Conservation (phyloP, 495 filamentous ascomycete species). For the Daldinia childiae region DNA sequence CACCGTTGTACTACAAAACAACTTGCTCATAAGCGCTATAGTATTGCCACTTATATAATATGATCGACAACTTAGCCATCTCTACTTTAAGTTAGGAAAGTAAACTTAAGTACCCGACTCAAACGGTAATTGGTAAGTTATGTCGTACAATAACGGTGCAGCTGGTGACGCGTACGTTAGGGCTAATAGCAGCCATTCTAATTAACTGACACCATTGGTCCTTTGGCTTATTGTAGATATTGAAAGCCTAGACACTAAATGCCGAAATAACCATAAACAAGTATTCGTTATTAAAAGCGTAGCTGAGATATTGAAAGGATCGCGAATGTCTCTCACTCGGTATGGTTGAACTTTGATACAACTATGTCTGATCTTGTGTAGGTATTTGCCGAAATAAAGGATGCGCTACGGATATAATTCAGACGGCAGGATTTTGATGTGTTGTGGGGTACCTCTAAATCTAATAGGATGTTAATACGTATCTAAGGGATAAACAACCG, state of each 20-base stretch:
- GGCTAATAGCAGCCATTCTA: conserved; percentile 1
- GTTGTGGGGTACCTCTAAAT: conserved; percentile 1
- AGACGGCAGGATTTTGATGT: neutral
- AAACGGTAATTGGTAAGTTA: conserved; percentile 9
- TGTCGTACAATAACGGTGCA: conserved; percentile 33
- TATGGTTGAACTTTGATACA: neutral
- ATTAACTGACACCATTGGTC: conserved; percentile 1
- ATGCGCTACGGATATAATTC: neutral
- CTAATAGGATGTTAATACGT: neutral
- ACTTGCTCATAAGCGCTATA: conserved; percentile 5
- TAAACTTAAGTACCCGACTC: neutral
- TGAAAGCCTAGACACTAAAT: neutral
- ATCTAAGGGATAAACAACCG: neutral
- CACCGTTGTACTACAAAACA: conserved; percentile 3
- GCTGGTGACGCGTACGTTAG: conserved; percentile 14
- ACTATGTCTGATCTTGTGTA: neutral
- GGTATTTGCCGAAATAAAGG: neutral
- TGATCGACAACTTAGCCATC: conserved; percentile 9
- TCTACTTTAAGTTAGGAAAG: conserved; percentile 6
- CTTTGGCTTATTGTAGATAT: neutral
- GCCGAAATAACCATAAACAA: neutral
- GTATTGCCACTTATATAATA: conserved; percentile 7
- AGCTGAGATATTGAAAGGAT: neutral
- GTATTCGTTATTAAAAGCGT: neutral
- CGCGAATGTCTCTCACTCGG: neutral